Evolutionary conservation across 192 early-diverging fungal genomes (phyloP).

Genomic region (Piromyces sp.): DNA sequence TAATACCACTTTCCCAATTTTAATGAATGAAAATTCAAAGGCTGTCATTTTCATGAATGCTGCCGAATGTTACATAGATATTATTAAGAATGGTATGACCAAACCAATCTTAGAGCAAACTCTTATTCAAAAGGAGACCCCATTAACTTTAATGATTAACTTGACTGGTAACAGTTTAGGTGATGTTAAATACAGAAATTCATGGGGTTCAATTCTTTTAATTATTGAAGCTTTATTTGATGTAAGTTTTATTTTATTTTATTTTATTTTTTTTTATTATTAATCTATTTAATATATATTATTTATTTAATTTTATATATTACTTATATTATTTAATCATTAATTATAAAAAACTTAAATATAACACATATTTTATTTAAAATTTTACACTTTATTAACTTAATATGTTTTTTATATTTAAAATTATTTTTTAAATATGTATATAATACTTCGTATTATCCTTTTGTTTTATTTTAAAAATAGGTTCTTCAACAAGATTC

Average conservation of each 20-base stretch:
- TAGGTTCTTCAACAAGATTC: background rate
- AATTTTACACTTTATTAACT: too few species aligned
- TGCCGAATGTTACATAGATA: slow-evolving; percentile 45
- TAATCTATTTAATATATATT: too few species aligned
- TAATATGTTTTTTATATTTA: too few species aligned
- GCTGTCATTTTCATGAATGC: slow-evolving; percentile 33
- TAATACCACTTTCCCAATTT: slow-evolving; percentile 39
- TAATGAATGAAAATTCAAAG: slow-evolving; percentile 39
- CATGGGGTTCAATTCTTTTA: slow-evolving; percentile 67
- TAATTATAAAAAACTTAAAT: too few species aligned
- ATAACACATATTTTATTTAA: too few species aligned
- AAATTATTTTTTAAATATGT: too few species aligned
- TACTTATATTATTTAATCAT: too few species aligned
- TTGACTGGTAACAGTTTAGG: slow-evolving; percentile 11
- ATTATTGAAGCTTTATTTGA: slow-evolving; percentile 56
- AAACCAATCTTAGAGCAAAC: slow-evolving; percentile 52
- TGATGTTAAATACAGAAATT: slow-evolving; percentile 60
- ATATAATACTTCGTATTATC: too few species aligned
- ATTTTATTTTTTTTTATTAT: too few species aligned
- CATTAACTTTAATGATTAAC: slow-evolving; percentile 23
- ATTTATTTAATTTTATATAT: too few species aligned
- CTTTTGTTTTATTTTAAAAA: too few species aligned
- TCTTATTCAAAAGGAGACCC: slow-evolving; percentile 11
- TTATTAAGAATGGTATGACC: slow-evolving; percentile 58
- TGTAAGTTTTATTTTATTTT: too few species aligned